A percentile compares a stretch with the other conserved stretches of the same genome.
Evolutionary conservation across 2,329 filamentous ascomycete species (phyloP).

Genomic region (Xylariaceae sp.): DNA sequence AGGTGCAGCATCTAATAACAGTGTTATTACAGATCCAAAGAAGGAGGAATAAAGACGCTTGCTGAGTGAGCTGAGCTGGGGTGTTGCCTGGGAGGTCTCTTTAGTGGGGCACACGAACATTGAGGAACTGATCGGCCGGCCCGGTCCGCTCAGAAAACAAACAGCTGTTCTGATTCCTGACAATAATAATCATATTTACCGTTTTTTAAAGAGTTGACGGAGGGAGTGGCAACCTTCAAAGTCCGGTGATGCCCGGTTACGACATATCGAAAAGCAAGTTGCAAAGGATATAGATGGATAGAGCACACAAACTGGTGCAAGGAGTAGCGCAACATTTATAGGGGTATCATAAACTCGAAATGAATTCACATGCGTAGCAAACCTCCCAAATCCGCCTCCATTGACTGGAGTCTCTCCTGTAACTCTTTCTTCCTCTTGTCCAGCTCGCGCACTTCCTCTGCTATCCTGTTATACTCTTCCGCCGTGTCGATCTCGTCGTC

Average conservation of each 20-base stretch:
- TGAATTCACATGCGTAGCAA: slow-evolving; percentile 45
- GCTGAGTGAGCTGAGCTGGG: background rate
- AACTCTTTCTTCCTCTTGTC: slow-evolving; percentile 53
- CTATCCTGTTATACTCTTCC: slow-evolving; percentile 63
- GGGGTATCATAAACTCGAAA: slow-evolving; percentile 17
- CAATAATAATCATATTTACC: too few species aligned
- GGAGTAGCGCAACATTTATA: slow-evolving; percentile 1
- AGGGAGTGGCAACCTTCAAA: too few species aligned
- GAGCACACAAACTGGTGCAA: background rate
- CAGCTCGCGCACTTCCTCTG: slow-evolving; percentile 57
- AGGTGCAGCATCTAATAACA: slow-evolving; percentile 3
- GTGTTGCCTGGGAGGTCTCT: too few species aligned
- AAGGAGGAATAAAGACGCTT: slow-evolving; percentile 15
- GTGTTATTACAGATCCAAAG: slow-evolving; percentile 17
- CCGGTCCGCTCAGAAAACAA: too few species aligned
- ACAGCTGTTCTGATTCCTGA: too few species aligned
- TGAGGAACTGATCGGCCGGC: too few species aligned
- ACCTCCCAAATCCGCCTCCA: slow-evolving; percentile 53
- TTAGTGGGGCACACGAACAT: too few species aligned
- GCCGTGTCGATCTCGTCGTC: slow-evolving; percentile 51
- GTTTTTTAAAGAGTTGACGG: too few species aligned
- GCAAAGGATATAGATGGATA: too few species aligned
- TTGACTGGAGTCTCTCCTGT: slow-evolving; percentile 45
- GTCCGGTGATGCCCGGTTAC: too few species aligned
- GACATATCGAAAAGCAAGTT: too few species aligned